Base-by-base conservation (phyloP, 805 yeast genomes). In the Lachancea sp. region DNA sequence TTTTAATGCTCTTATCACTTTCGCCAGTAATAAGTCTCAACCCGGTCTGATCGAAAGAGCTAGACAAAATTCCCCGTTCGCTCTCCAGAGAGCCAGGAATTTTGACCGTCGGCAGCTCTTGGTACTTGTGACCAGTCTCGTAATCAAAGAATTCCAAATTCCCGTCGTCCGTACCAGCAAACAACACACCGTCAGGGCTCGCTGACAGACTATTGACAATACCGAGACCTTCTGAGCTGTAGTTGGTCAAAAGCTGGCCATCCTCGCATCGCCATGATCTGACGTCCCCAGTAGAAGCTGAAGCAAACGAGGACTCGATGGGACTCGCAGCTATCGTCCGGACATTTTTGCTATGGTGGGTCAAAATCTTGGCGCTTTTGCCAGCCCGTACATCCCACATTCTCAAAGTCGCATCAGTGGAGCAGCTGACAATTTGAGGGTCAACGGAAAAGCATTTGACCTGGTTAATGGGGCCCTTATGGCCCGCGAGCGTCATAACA, bases 371-470 rank as follows among this genome's bases (percentile, higher is more conserved):
- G 49, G 70, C 71, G 1, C 90, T 75, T 52, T 78, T 79, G 5
- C 91, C 95, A 17, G 89, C 87, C 3, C 84, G 77, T 6, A 67
- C 56, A 63, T 93, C 98, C 96, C 96, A 93, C n/a, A 90, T 67
- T 48, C 89, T 69, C 3, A 93, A 76, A 0, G 96, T 87, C 0
- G 84, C 73, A 62, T 93, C 99, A 74, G 79, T 81, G 0, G 96
- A 84, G 17, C 88, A 78, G 18, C 95, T 76, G 6, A 91, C 67
- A 2, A 93, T 70, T 62, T 93, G 98, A 1, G 98, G 98, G 49
- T 87, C 95, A 1, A 78, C 78, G 0, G 78, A 71, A 42, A 84
- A 81, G 45, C 88, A 72, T 31, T 69, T 70, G 1, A 93, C 83
- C 41, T 81, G 71, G 45, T 82, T 82, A 4, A 93, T 77, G 13